Evolutionary conservation across 192 early-diverging fungal genomes (phyloP).

Genomic region (Coemansia sp.): DNA sequence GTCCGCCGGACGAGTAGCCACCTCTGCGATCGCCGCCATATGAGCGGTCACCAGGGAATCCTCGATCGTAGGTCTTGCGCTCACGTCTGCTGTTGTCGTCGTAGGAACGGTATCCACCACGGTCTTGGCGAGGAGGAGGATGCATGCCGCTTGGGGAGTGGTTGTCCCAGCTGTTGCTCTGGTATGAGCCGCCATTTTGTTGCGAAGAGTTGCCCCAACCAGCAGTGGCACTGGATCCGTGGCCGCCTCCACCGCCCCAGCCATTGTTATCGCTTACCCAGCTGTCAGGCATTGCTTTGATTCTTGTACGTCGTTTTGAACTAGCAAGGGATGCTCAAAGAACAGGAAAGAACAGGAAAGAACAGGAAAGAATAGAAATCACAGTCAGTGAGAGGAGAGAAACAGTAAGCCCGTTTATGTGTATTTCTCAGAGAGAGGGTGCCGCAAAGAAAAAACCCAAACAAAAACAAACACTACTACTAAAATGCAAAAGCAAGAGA

Average conservation of each 20-base stretch:
- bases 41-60: constrained; percentile 28
- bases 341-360: background rate
- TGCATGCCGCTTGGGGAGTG: constrained; percentile 24
- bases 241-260: constrained; percentile 8
- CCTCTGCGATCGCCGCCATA: constrained; percentile 14
- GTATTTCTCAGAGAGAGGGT: background rate
- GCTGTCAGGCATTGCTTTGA: constrained; percentile 19
- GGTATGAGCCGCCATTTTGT: background rate
- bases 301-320: background rate
- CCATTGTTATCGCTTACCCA: constrained; percentile 22
- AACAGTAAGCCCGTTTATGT: background rate
- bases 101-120: constrained; percentile 63
- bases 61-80: constrained; percentile 57
- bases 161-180: constrained; percentile 20
- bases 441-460: background rate
- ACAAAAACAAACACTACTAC: constrained; percentile 3
- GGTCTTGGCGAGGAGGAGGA: constrained; percentile 43
- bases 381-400: background rate
- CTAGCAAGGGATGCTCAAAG: background rate
- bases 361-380: background rate
- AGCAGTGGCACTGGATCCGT: constrained; percentile 1
- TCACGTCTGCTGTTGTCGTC: constrained; percentile 65
- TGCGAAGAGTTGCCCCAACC: background rate
- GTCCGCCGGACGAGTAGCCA: constrained; percentile 23
- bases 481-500: background rate